Conservation (phyloP, 139 green algal genomes). For the Coelastrella sp. region DNA sequence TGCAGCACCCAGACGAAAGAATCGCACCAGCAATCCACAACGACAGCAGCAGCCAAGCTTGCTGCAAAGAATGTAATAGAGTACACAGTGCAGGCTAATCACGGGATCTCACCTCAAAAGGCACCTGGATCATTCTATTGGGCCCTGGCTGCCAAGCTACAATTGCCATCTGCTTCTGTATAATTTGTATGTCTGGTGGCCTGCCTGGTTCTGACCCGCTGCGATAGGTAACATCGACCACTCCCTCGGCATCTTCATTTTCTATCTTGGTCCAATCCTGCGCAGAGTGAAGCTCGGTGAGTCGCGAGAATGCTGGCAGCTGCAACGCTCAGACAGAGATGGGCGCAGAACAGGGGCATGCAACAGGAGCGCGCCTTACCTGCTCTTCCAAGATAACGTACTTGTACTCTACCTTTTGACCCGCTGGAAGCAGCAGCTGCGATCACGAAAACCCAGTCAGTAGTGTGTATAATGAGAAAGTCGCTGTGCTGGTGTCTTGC, state of each 20-base stretch:
- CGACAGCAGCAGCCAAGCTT: too few species aligned
- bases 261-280: constrained; percentile 91
- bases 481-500: not conserved
- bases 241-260: constrained; percentile 81
- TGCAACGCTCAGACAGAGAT: not conserved
- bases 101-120: constrained; percentile 66
- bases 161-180: constrained; percentile 95
- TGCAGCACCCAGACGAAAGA: not conserved
- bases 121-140: constrained; percentile 87
- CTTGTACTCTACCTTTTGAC: constrained; percentile 93
- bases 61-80: too few species aligned
- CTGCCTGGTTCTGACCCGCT: constrained; percentile 72
- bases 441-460: not conserved
- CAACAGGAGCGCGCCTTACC: constrained; percentile 52
- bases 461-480: not conserved
- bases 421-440: constrained; percentile 86
- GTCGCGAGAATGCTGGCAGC: not conserved
- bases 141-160: constrained; percentile 94
- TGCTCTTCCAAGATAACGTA: constrained; percentile 96
- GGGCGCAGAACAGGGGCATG: not conserved
- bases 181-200: constrained; percentile 86
- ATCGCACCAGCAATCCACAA: too few species aligned
- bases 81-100: not conserved
- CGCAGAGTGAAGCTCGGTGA: not conserved
- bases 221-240: constrained; percentile 86